Base-by-base conservation (phyloP, 208 protist species). In the Trypanosoma cruzi region DNA sequence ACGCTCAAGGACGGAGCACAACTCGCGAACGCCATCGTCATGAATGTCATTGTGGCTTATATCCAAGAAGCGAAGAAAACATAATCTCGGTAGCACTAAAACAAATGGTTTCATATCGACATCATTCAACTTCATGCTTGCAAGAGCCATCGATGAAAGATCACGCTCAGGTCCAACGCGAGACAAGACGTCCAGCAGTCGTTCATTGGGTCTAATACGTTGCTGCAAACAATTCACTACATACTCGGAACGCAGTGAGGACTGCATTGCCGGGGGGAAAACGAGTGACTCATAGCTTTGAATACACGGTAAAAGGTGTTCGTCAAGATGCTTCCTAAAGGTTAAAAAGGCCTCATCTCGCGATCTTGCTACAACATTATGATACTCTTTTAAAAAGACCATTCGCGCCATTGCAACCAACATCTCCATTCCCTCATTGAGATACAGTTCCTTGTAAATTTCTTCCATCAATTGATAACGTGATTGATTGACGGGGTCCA, bases 371-470 rank as follows among this genome's bases (percentile, higher is more conserved):
- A 6, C 20, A 3, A 13, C 20, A 22, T 49, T 6, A 49, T 90
- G 76, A 79, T 86, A 92, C 66, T 92, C 80, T 13, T 77, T 77
- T 8, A 66, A 68, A 61, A 88, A 90, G 36, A 91, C 71, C n/a
- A 92, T 59, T 48, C 61, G 71, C 14, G 89, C 73, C 36, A 71
- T 77, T 49, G 82, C 81, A 10, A 42, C 59, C 29, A 95, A 50
- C 50, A 95, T 68, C 13, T 76, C 54, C 56, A 89, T 79, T 50
- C 86, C 86, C 54, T 85, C 68, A 55, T 75, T 22, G 8, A 31
- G 28, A 74, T 91, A 89, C 28, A 60, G 36, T 34, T 80, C 70
- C 4, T 75, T 73, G 63, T 89, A 89, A 7, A 92, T 50, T 61
- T 76, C 63, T 52, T 88, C 70, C 29, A 92, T 53, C 1, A 34